A percentile compares a stretch with the other conserved stretches of the same genome.
Evolutionary conservation across 108 stramenopile genomes (phyloP).

Genomic region (Aurantiochytrium sp.): DNA sequence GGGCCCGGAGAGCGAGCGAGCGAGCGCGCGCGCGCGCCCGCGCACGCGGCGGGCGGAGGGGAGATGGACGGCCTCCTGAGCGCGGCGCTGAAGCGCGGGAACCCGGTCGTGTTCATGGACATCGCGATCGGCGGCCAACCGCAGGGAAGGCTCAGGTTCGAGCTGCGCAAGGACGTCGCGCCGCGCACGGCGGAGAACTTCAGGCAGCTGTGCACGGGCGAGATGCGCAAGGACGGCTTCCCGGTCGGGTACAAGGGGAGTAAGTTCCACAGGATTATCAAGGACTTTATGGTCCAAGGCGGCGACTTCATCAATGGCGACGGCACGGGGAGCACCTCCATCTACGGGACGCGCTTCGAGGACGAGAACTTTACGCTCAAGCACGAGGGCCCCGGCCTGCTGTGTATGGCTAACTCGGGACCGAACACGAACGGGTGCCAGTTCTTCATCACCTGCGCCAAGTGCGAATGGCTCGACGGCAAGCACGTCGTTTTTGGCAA

Average conservation of each 20-base stretch:
- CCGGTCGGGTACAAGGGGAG: slow-evolving; percentile 62
- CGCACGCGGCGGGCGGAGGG: no score
- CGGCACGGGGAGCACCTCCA: slow-evolving; percentile 83
- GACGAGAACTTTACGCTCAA: slow-evolving; percentile 91
- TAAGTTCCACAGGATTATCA: slow-evolving; percentile 82
- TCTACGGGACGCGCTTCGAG: slow-evolving; percentile 73
- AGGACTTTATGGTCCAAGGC: slow-evolving; percentile 89
- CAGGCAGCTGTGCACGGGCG: slow-evolving; percentile 44
- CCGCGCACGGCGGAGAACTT: slow-evolving; percentile 84
- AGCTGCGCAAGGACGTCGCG: slow-evolving; percentile 76
- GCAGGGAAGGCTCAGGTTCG: slow-evolving; percentile 63
- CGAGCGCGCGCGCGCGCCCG: no score
- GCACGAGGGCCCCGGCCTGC: slow-evolving; percentile 74
- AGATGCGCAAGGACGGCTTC: slow-evolving; percentile 73
- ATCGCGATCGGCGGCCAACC: slow-evolving; percentile 28
- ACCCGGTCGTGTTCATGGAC: slow-evolving; percentile 32
- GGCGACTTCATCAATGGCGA: slow-evolving; percentile 63
- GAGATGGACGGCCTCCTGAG: background rate
- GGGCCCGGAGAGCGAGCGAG: no score
- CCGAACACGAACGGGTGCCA: slow-evolving; percentile 86
- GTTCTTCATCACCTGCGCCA: slow-evolving; percentile 91
- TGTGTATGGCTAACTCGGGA: slow-evolving; percentile 89
- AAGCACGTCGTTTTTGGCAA: slow-evolving; percentile 53
- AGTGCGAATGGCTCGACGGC: slow-evolving; percentile 85
- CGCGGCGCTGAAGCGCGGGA: slow-evolving; percentile 19